These are phyloP conservation scores for Backusella luteola DNA, from an alignment of 192 early-diverging fungal species.

Conservation along the genomic window DNA sequence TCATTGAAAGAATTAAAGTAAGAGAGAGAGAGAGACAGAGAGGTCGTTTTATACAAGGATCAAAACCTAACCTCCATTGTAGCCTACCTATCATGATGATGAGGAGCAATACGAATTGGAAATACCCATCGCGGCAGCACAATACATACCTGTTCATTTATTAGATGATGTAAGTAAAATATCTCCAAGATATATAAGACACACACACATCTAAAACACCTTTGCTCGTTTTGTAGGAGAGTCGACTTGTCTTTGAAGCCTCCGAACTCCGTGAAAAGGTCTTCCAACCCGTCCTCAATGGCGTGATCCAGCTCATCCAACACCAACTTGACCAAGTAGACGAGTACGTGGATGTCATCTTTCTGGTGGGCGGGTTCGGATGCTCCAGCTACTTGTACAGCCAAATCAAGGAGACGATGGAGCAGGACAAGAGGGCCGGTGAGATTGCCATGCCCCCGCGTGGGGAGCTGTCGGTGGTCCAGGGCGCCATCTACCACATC, in stretches of 20 bases:
- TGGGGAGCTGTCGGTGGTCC: conserved; percentile 47
- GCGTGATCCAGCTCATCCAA: conserved; percentile 40
- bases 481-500: conserved; percentile 47
- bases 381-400: conserved; percentile 43
- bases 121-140: conserved; percentile 36
- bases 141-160: not conserved
- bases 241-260: conserved; percentile 34
- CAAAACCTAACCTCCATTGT: not conserved
- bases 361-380: conserved; percentile 57
- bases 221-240: conserved; percentile 3
- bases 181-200: not conserved
- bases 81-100: conserved; percentile 44
- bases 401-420: conserved; percentile 22
- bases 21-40: too few species aligned
- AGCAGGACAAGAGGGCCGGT: conserved; percentile 28
- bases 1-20: conserved; percentile 43
- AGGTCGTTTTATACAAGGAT: too few species aligned
- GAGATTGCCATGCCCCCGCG: conserved; percentile 41
- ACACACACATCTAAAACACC: not conserved
- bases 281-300: conserved; percentile 45
- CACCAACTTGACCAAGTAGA: conserved; percentile 39
- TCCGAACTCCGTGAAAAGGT: conserved; percentile 41
- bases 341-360: conserved; percentile 37
- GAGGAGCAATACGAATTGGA: conserved; percentile 44
- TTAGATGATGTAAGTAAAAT: conserved; percentile 11